Evolutionary conservation across 371 early-diverging fungal species (phyloP), one percentile per base, ranked within the genome.

Genomic region (Rhizomucor pusillus): DNA sequence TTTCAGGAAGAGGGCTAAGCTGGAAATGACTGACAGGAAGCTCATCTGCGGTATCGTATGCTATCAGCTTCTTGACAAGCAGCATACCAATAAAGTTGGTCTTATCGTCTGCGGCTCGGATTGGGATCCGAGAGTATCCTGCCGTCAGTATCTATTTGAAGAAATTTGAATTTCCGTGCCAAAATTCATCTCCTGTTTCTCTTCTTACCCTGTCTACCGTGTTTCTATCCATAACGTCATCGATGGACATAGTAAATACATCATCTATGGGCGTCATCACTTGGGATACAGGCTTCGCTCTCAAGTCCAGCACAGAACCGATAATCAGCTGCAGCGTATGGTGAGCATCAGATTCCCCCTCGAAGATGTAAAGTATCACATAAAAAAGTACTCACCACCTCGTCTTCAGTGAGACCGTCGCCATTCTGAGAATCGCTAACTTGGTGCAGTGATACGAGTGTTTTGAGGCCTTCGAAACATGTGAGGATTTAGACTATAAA

Each of bases 71-170:
- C 71, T 97, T 97, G 36, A 92, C 92, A 6, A 97, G 68, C 3
- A 96, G 65, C 70, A 94, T 90, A 5, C 97, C 97, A 22, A 96
- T 81, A 43, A 94, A 84, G 54, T 91, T 86, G 16, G 68, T 63
- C n/a, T 78, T 71, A 19, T 79, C 65, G 14, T 76, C 79, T 10
- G 84, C 72, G 7, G 67, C 58, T 63, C 84, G 90, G 3, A 98
- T 82, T 0, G 96, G 97, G n/a, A 97, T 89, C 12, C 95, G 85
- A 35, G 91, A 89, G 73, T 97, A 92, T 5, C 98, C 98, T 13
- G 87, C 87, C 1, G 75, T 67, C 24, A 92, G 67, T 54, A 97
- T 90, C 79, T 82, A 54, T n/a, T 18, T 33, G n/a, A n/a, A n/a
- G n/a, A n/a, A n/a, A n/a, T n/a, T n/a, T n/a, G n/a, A n/a, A n/a